Evolutionary conservation across 257 asterid species (phyloP), one percentile per base, ranked within the genome.

Genomic region (Fraxinus cuspidata): DNA sequence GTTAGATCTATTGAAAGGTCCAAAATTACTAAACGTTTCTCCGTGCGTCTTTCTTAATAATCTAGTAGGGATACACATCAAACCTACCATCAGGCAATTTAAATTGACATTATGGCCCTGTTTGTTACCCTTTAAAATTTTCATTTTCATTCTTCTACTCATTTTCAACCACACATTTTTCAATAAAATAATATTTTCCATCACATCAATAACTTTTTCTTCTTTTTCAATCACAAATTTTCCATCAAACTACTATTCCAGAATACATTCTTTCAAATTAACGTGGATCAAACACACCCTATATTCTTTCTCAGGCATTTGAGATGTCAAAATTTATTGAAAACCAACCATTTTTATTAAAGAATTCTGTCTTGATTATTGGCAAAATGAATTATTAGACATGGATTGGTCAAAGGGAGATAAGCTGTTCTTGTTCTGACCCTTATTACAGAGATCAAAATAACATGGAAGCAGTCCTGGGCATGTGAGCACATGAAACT

Each of bases 401-500:
- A 71, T 29, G 80, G 81, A 77, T 88, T 78, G 76, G 87, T 86
- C 84, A 82, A 79, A 86, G 81, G 81, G 44, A 79, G 81, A 58
- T 28, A 29, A 66, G 63, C 66, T 74, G 80, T 72, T 73, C 78
- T 9, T 60, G 74, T 66, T 35, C 84, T 78, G 84, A 80, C 83
- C 79, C 66, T 28, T 58, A 74, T 68, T 51, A 60, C 78, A 83
- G 65, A 71, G 78, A 75, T 74, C 78, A 80, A 77, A 75, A 82
- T 81, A 87, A 87, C 88, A 85, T 85, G 86, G 90, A 83, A 79
- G 83, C 80, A 84, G 80, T 70, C 89, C 83, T 34, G 78, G 72
- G 86, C 96, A 89, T 90, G 96, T 89, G 96, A 79, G 77, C 94
- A 90, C 97, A 87, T 86, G 91, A 85, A 77, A 51, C 89, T 79